Base-by-base conservation (phyloP, 2,329 filamentous ascomycete species). In the Falciphora oryzae region DNA sequence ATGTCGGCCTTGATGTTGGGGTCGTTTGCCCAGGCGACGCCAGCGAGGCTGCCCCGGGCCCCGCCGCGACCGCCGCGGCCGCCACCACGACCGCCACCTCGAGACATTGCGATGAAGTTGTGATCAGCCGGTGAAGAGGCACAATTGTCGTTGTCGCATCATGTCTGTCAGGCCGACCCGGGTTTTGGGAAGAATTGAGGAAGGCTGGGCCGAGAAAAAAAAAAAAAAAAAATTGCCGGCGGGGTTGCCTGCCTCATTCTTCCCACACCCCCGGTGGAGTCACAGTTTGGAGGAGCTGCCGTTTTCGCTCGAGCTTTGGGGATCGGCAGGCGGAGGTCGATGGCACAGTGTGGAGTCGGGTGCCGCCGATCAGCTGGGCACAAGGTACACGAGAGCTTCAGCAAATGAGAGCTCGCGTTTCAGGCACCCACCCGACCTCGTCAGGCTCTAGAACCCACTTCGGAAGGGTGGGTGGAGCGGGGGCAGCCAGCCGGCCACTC, bases 21-120 rank as follows among this genome's bases (percentile, higher is more conserved):
- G 68, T 86, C 84, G 67, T 85, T 82, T 57, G 80, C 80, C 81
- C 83, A 86, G 0, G 83, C 80, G 64, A 84, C 77, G 16, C 66
- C 69, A 38, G 68, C 67, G 7, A 70, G 65, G 10, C 73, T 67
- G 61, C 72, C 71, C 10, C 73, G 65, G 44, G 76, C 71, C 31
- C 28, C 57, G 62, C 83, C 79, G 50, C 81, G 80, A 68, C 81
- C 80, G 68, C 83, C 80, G 72, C 81, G 74, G 65, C 79, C 76
- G 66, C 83, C 81, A 65, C 83, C 82, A 59, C 62, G 57, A 18
- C 62, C 62, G 28, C 62, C 62, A 29, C 61, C 38, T 72, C 81
- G 76, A 63, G 83, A 84, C 83, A 85, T 85, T 59, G 63, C 16
- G 62, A 35, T n/a, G 31, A 27, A 29, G 61, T 28, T 35, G 10